Base-by-base conservation (phyloP, 805 yeast genomes). In the Starmerella vaccinii region DNA sequence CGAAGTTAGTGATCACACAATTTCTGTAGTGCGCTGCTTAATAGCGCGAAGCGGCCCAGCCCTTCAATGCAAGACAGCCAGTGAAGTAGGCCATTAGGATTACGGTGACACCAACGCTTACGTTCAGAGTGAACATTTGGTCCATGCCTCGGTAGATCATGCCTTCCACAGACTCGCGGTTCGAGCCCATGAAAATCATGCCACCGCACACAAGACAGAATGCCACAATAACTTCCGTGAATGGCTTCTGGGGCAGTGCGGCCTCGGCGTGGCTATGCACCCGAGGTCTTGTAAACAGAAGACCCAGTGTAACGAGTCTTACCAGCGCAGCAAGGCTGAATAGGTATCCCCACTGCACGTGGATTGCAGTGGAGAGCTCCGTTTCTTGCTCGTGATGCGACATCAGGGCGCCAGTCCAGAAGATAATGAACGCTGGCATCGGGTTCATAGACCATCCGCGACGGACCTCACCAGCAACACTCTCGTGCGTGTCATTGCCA, bases 371-470 rank as follows among this genome's bases (percentile, higher is more conserved):
- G 2, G 96, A 81, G 29, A 83, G 74, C 49, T 65, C 71, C 0
- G 92, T 81, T 5, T 89, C 84, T 67, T 92, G 98, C 35, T 79
- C 80, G 67, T 92, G 98, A 66, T 83, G 86, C 1, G 97, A 88
- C 98, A 92, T 92, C 55, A 92, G 73, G 13, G 82, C 75, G 26
- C 98, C 98, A 1, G 97, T 92, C 95, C 96, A 92, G 69, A 85
- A 92, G 30, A 92, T 84, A 2, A 94, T 87, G 57, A 92, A 77
- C 1, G 85, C 80, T 3, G 97, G 97, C 76, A 92, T 87, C 30
- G 97, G 97, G 64, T 92, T 92, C 57, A 95, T 89, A 1, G 95
- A 82, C 65, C 83, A 71, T 56, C 77, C 58, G 7, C 50, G 51
- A 29, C 52, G 55, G 23, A 45, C 48, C 13, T 19, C 46, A 18